Evolutionary conservation across 176 grass and related monocot genomes (phyloP), one percentile per base, ranked within the genome.

Genomic region (Microstegium vimineum): DNA sequence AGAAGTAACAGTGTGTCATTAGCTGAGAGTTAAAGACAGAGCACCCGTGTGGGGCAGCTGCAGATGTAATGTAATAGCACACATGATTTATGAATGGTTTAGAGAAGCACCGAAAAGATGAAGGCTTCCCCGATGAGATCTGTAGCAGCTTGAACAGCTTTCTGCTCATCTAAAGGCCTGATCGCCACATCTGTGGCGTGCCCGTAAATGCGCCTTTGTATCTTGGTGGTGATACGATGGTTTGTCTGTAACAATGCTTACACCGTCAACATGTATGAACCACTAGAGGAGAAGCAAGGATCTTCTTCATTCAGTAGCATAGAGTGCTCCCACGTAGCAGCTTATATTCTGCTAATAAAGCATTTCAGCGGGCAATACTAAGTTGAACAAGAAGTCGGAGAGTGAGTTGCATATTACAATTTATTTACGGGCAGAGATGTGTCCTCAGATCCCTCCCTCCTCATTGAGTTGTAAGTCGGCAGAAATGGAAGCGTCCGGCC

Each of bases 71-170:
- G n/a, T n/a, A 17, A 1, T 45, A 22, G 49, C 47, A 45, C 51
- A 76, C 2, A 43, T 10, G 26, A 57, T 80, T 62, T n/a, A 65
- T 13, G 20, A 31, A 56, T 33, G 73, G 27, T 32, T 61, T 40
- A 62, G 32, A 71, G 62, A 82, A 81, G 59, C 86, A 99, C 93
- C 52, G 91, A 92, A 88, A 99, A 99, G 82, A 99, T 92, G 52
- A 99, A 99, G 71, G 71, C 78, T 84, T 99, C 96, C 65, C 96
- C 93, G 11, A 99, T 99, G 66, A 99, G 90, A 87, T 99, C 93
- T 57, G 93, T 72, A 66, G 96, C 93, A 87, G 74, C 93, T 81
- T 99, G 93, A 78, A 99, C 93, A 77, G 93, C 96, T 54, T 93
- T 99, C 76, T 95, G 86, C 83, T 95, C 93, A 85, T 99, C 70